Evolutionary conservation across 805 yeast genomes (phyloP).

Genomic region (Metschnikowia orientalis): DNA sequence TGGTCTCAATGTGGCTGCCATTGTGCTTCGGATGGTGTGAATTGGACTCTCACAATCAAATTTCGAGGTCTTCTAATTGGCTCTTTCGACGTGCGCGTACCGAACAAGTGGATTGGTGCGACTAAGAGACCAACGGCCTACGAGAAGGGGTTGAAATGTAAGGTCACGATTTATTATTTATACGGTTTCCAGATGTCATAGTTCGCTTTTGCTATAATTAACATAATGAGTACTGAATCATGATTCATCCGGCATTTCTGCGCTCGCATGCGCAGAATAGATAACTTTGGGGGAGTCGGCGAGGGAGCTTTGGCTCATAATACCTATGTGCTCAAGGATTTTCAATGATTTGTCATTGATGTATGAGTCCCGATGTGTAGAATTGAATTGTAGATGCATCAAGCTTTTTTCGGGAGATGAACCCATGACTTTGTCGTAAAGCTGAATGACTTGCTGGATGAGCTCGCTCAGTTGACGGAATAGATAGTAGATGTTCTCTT

Average conservation of each 20-base stretch:
- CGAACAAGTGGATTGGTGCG: conserved; percentile 8
- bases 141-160: too few relatives aligned
- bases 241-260: not conserved
- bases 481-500: conserved; percentile 44
- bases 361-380: conserved; percentile 36
- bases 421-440: conserved; percentile 24
- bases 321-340: conserved; percentile 11
- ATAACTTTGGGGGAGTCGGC: conserved; percentile 4
- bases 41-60: conserved; percentile 1
- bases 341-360: conserved; percentile 32
- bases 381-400: conserved; percentile 23
- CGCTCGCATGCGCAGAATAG: conserved; percentile 5
- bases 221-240: not conserved
- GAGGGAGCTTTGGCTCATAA: conserved; percentile 2
- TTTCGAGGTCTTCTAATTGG: conserved; percentile 18
- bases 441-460: conserved; percentile 24
- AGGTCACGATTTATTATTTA: too few relatives aligned
- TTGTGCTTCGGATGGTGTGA: conserved; percentile 10
- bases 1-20: conserved; percentile 44
- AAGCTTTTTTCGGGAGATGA: conserved; percentile 19
- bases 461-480: conserved; percentile 41
- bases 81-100: conserved; percentile 14
- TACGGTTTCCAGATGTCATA: too few relatives aligned
- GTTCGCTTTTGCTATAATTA: conserved; percentile 1
- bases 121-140: too few relatives aligned